phyloP scores from a whole-genome alignment of 2,329 filamentous ascomycete species.

The Raffaelea arxii region DNA sequence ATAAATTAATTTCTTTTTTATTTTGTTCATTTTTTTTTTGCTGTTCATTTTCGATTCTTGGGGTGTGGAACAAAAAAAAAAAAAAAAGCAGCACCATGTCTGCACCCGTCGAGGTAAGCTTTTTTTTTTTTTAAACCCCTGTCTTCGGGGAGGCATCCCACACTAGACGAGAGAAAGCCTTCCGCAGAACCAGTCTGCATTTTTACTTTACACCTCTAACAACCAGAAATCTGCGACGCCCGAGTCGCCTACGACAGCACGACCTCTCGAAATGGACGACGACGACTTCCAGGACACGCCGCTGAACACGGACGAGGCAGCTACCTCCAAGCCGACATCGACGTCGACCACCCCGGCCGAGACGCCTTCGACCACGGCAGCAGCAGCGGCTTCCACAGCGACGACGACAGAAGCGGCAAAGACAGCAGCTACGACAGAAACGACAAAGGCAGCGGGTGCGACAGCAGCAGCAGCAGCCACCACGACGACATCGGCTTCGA shows the following conservation, averaged over 20 bases:
- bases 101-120: too few species aligned
- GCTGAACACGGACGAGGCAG: conserved; percentile 27
- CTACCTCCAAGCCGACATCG: conserved; percentile 17
- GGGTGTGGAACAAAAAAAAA: too few species aligned
- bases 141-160: too few species aligned
- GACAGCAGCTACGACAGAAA: conserved; percentile 23
- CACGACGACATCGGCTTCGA: conserved; percentile 11
- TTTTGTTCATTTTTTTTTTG: too few species aligned
- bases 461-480: conserved; percentile 16
- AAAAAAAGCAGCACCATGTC: too few species aligned
- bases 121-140: too few species aligned
- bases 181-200: too few species aligned
- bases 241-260: conserved; percentile 57
- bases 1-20: too few species aligned
- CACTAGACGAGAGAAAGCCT: too few species aligned
- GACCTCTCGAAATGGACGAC: conserved; percentile 59
- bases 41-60: too few species aligned
- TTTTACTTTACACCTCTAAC: neutral
- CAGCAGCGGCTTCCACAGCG: conserved; percentile 18
- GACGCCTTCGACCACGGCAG: neutral
- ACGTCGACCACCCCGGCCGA: conserved; percentile 13
- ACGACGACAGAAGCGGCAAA: conserved; percentile 20
- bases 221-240: conserved; percentile 33
- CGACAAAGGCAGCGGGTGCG: conserved; percentile 13
- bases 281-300: conserved; percentile 57